Conservation (phyloP, 192 early-diverging fungal genomes). For the Coemansia javaensis region DNA sequence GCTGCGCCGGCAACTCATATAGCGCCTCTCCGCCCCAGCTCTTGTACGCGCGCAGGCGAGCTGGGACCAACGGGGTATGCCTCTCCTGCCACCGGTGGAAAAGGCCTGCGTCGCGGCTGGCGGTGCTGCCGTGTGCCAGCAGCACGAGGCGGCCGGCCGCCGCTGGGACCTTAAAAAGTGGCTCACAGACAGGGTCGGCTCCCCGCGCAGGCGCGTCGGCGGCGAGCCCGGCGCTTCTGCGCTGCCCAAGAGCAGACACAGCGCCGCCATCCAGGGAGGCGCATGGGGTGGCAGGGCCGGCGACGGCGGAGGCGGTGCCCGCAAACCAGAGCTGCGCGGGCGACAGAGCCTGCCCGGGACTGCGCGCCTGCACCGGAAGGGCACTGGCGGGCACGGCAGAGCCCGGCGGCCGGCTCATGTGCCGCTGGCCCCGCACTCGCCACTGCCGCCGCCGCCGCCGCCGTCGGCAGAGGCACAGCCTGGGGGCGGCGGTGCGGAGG, state of each 20-base stretch:
- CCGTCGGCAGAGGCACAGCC: not conserved
- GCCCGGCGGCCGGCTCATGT: not conserved
- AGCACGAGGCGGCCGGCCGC: not conserved
- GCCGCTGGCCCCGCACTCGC: slow-evolving; percentile 1
- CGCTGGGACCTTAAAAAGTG: slow-evolving; percentile 31
- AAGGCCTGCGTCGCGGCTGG: not conserved
- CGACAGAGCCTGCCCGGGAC: slow-evolving; percentile 5
- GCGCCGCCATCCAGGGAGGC: not conserved
- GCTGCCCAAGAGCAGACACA: not conserved
- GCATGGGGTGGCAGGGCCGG: not conserved
- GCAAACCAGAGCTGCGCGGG: not conserved
- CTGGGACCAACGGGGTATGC: too few relatives aligned
- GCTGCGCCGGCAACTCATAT: too few relatives aligned
- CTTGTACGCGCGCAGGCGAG: too few relatives aligned
- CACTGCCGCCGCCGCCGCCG: slow-evolving; percentile 1
- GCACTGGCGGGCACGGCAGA: not conserved
- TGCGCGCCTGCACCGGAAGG: slow-evolving; percentile 5
- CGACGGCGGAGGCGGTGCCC: not conserved
- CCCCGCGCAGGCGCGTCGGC: not conserved
- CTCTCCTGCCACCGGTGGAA: slow-evolving; percentile 5
- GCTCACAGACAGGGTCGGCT: slow-evolving; percentile 24
- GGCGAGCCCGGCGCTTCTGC: too few relatives aligned
- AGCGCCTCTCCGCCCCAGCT: too few relatives aligned
- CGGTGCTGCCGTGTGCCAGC: not conserved
- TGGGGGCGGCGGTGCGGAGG: not conserved